These are phyloP conservation scores for Wallacemonas sp. DNA, from an alignment of 208 protist genomes.

Conservation along the genomic window DNA sequence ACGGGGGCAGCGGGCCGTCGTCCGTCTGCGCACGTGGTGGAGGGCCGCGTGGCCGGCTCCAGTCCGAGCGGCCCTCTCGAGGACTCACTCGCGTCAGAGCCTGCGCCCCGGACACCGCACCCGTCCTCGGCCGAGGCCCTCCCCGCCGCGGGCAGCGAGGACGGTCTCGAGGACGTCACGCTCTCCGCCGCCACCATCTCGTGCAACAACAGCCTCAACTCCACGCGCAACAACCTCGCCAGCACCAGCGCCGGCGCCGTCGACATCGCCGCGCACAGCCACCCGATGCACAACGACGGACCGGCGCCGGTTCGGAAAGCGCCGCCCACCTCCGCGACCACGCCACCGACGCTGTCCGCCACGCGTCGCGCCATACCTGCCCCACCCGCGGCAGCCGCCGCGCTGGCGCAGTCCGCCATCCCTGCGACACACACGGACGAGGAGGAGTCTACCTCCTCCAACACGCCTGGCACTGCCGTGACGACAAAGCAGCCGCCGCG, in stretches of 20 bases:
- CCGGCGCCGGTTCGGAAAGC: too few species aligned
- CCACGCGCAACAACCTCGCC: conserved; percentile 8
- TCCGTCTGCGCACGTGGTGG: background rate
- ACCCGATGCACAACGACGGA: too few species aligned
- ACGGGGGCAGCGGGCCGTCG: too few species aligned
- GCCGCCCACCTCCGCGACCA: too few species aligned
- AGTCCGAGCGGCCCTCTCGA: background rate
- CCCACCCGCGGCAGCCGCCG: background rate
- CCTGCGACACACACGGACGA: background rate
- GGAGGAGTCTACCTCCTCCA: conserved; percentile 4
- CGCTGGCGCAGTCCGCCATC: background rate
- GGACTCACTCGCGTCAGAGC: background rate
- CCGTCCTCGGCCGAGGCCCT: background rate
- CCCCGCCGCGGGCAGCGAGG: background rate
- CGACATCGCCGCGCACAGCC: too few species aligned
- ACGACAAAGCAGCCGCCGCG: conserved; percentile 15
- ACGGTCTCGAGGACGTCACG: conserved; percentile 6
- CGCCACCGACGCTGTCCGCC: too few species aligned
- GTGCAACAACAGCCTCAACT: conserved; percentile 16
- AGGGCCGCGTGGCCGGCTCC: background rate
- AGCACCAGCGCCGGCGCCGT: background rate
- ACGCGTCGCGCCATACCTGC: background rate
- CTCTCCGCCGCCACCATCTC: conserved; percentile 14
- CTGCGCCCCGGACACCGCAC: background rate
- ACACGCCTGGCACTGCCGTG: background rate